Conservation (phyloP, 2,329 filamentous ascomycete species). For the Fusarium sarcochroum region DNA sequence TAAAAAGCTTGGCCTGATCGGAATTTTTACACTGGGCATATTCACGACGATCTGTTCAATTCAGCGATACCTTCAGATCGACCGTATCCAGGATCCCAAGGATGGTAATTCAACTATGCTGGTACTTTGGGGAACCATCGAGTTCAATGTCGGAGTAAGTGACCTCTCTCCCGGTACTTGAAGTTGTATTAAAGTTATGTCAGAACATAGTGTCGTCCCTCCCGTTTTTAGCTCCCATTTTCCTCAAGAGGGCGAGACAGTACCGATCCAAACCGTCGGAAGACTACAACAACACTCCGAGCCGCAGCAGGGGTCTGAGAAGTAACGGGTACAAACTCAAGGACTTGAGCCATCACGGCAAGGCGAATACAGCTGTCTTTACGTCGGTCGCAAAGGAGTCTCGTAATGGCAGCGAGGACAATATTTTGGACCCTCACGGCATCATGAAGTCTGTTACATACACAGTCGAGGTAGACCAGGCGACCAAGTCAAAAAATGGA, state of each 20-base stretch:
- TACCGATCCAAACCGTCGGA: constrained; percentile 58
- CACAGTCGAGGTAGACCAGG: constrained; percentile 55
- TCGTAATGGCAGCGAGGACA: constrained; percentile 55
- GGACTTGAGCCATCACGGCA: constrained; percentile 52
- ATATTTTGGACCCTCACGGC: constrained; percentile 54
- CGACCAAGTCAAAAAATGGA: not conserved
- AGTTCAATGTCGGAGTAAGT: constrained; percentile 70
- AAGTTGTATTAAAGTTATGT: not conserved
- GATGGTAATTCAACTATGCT: constrained; percentile 70
- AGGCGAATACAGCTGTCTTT: constrained; percentile 51
- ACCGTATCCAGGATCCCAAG: constrained; percentile 60
- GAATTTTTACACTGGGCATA: constrained; percentile 66
- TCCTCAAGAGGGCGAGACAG: constrained; percentile 58
- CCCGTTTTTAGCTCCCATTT: constrained; percentile 61
- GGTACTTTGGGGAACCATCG: constrained; percentile 69
- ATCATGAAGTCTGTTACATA: constrained; percentile 61
- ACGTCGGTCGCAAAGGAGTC: constrained; percentile 45
- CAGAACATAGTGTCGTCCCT: constrained; percentile 64
- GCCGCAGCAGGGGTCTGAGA: constrained; percentile 45
- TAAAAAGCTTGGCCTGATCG: constrained; percentile 66
- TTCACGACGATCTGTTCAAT: constrained; percentile 70
- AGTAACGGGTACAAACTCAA: constrained; percentile 57
- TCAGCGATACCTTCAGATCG: constrained; percentile 65
- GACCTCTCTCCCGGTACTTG: accelerated
- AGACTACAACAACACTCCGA: constrained; percentile 48